These are phyloP conservation scores for Adenanthera pavonina DNA, from an alignment of 306 rosid species.

Conservation along the genomic window DNA sequence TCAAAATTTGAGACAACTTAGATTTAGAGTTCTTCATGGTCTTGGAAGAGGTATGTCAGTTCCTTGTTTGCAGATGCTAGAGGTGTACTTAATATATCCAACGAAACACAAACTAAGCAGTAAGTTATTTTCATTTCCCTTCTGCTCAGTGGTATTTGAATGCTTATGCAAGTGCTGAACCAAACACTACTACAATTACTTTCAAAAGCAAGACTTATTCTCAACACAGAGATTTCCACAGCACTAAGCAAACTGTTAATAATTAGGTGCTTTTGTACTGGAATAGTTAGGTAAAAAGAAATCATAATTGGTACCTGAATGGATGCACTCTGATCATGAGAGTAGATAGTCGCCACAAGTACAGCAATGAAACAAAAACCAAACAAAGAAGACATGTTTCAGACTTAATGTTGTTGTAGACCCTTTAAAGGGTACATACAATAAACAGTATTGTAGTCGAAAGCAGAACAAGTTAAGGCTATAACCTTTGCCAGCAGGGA, in stretches of 20 bases:
- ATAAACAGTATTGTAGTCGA: not conserved
- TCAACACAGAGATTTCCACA: constrained; percentile 11
- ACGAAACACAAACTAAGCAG: not conserved
- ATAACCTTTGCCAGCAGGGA: constrained; percentile 80
- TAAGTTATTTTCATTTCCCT: not conserved
- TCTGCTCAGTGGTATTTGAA: constrained; percentile 1
- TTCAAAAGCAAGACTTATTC: constrained; percentile 25
- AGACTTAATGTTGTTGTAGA: constrained; percentile 36
- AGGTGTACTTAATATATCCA: not conserved
- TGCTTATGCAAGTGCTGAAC: constrained; percentile 11
- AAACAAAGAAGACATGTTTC: constrained; percentile 42
- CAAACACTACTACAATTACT: constrained; percentile 12
- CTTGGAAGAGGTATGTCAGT: constrained; percentile 18
- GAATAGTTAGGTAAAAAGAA: constrained; percentile 3
- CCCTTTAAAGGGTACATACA: not conserved
- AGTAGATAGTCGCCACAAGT: constrained; percentile 39
- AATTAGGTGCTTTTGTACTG: not conserved
- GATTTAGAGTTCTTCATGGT: not conserved
- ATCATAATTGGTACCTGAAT: constrained; percentile 64
- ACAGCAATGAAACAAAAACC: constrained; percentile 49
- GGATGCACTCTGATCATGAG: constrained; percentile 79
- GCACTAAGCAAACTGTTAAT: constrained; percentile 19
- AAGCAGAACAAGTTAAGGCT: constrained; percentile 27
- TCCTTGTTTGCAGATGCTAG: constrained; percentile 18
- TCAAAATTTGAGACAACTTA: constrained; percentile 33